Evolutionary conservation across 2,329 filamentous ascomycete genomes (phyloP).

Genomic region (Colletotrichum sp.): DNA sequence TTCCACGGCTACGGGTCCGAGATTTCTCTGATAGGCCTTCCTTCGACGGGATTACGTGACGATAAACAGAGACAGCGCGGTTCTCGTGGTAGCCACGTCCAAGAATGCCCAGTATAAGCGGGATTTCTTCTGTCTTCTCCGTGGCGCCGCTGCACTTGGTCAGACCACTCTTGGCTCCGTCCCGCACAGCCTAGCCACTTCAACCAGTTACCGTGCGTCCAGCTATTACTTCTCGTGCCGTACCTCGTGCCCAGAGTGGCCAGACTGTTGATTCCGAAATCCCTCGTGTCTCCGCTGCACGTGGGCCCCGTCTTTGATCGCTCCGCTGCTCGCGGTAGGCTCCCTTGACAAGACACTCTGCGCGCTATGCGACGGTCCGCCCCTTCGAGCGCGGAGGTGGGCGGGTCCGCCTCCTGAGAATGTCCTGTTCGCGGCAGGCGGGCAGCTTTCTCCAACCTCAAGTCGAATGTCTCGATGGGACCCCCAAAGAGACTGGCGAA

Average conservation of each 20-base stretch:
- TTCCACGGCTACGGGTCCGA: neutral
- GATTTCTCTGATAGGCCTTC: neutral
- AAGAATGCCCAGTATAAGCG: neutral
- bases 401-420: neutral
- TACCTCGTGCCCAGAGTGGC: neutral
- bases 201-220: neutral
- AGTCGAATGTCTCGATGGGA: neutral
- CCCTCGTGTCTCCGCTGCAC: neutral
- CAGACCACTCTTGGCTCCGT: neutral
- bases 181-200: neutral
- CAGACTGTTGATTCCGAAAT: neutral
- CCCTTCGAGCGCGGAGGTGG: neutral
- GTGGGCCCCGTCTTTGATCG: neutral
- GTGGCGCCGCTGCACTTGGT: slow-evolving; percentile 5
- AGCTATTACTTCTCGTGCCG: neutral
- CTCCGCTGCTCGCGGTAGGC: neutral
- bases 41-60: neutral
- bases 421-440: neutral
- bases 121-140: neutral
- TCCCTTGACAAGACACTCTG: neutral
- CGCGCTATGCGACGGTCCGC: neutral
- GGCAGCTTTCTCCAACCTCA: neutral
- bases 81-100: neutral
- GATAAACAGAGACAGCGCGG: neutral
- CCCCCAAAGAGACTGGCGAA: neutral